phyloP scores from a whole-genome alignment of 345 rosid species.

The Aquilaria malaccensis region DNA sequence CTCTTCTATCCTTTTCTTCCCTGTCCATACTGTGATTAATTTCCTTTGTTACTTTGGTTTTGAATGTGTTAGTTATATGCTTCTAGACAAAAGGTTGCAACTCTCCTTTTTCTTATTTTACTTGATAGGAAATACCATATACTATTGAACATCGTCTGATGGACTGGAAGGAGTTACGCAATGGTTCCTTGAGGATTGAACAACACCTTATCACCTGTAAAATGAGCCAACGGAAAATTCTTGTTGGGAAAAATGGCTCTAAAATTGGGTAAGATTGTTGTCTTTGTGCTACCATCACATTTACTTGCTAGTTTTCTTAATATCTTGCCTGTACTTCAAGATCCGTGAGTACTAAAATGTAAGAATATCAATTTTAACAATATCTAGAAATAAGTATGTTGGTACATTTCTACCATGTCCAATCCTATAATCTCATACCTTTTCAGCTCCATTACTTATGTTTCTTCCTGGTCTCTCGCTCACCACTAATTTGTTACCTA shows the following conservation, averaged over 20 bases:
- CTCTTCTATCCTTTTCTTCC: background rate
- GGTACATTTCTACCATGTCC: too few species aligned
- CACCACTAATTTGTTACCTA: too few species aligned
- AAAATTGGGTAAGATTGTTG: conserved; percentile 61
- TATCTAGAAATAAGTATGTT: too few species aligned
- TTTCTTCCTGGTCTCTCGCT: too few species aligned
- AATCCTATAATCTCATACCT: too few species aligned
- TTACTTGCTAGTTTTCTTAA: conserved; percentile 5
- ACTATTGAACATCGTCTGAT: conserved; percentile 71
- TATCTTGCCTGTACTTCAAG: background rate
- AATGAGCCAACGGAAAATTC: conserved; percentile 83
- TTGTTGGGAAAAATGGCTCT: conserved; percentile 84
- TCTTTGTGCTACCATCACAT: background rate
- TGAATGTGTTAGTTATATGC: background rate
- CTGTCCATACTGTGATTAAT: background rate
- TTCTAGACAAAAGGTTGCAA: background rate
- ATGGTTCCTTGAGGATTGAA: conserved; percentile 87
- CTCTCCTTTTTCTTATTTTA: conserved; percentile 10
- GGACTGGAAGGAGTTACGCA: conserved; percentile 77
- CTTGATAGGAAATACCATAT: conserved; percentile 68
- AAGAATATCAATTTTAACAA: too few species aligned
- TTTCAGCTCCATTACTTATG: too few species aligned
- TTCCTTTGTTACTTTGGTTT: background rate
- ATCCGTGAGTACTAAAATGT: too few species aligned
- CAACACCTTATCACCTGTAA: conserved; percentile 74